These are phyloP conservation scores for Fusarium coicis DNA, from an alignment of 2,329 filamentous ascomycete species.

Conservation along the genomic window DNA sequence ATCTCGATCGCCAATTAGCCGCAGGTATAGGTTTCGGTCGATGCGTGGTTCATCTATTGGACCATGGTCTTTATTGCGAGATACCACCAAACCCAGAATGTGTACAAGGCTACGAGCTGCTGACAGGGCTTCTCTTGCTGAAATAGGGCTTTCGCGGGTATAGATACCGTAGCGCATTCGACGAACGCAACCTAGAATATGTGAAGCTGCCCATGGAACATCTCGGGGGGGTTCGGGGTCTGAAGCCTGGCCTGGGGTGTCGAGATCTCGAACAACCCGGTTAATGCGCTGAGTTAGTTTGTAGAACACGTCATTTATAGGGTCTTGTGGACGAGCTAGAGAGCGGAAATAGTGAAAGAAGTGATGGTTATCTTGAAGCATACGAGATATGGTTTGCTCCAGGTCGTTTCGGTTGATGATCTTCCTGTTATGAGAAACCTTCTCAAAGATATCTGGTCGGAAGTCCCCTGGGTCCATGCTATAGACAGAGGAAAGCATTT, in stretches of 20 bases:
- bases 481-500: constrained; percentile 61
- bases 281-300: constrained; percentile 60
- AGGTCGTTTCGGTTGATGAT: constrained; percentile 58
- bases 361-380: constrained; percentile 64
- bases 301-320: constrained; percentile 59
- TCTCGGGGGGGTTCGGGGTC: constrained; percentile 49
- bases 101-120: constrained; percentile 61
- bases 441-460: constrained; percentile 58
- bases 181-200: constrained; percentile 56
- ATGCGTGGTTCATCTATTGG: constrained; percentile 34
- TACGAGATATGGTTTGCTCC: constrained; percentile 62
- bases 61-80: constrained; percentile 53
- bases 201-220: constrained; percentile 61
- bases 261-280: constrained; percentile 58
- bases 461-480: constrained; percentile 54
- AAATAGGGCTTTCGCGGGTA: constrained; percentile 51
- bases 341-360: constrained; percentile 65
- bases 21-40: constrained; percentile 60
- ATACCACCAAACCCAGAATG: constrained; percentile 58
- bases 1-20: constrained; percentile 58
- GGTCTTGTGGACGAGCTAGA: constrained; percentile 56
- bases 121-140: constrained; percentile 53
- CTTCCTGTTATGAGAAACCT: constrained; percentile 45
- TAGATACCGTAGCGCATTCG: constrained; percentile 58
- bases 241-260: constrained; percentile 32